phyloP scores from a whole-genome alignment of 2,329 filamentous ascomycete genomes.

The Beauveria pseudobassiana region DNA sequence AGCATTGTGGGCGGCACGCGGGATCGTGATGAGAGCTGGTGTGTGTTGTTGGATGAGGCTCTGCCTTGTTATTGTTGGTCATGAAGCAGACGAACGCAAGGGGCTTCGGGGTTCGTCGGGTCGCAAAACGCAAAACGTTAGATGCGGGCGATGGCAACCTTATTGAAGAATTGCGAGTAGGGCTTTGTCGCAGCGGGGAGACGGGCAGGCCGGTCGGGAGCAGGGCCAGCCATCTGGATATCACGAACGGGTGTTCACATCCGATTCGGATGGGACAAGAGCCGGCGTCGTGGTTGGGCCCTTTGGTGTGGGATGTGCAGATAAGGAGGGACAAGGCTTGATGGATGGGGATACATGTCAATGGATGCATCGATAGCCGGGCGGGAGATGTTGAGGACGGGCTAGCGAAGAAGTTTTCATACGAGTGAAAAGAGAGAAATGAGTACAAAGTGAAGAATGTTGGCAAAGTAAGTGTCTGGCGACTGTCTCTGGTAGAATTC shows the following conservation, averaged over 20 bases:
- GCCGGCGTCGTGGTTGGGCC: not conserved
- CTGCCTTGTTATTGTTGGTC: not conserved
- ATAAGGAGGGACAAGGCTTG: not conserved
- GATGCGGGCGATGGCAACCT: not conserved
- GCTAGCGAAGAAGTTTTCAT: not conserved
- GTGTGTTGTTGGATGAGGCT: not conserved
- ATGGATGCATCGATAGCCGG: not conserved
- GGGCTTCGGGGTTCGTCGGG: not conserved
- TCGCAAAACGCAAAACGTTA: not conserved
- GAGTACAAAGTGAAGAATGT: no score
- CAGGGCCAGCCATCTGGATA: not conserved
- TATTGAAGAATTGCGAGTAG: not conserved
- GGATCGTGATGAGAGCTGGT: not conserved
- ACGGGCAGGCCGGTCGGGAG: not conserved
- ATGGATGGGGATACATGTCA: not conserved
- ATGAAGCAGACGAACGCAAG: not conserved
- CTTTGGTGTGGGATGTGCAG: not conserved
- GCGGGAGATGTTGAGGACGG: not conserved
- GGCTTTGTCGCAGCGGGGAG: not conserved
- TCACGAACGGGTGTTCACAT: not conserved
- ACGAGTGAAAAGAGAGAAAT: not conserved
- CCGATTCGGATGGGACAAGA: not conserved
- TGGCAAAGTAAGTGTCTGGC: not conserved
- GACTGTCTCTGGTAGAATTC: slow-evolving; percentile 7
- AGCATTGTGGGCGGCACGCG: no score